Conservation (phyloP, 2,329 filamentous ascomycete genomes). For the Microcyclospora pomicola region DNA sequence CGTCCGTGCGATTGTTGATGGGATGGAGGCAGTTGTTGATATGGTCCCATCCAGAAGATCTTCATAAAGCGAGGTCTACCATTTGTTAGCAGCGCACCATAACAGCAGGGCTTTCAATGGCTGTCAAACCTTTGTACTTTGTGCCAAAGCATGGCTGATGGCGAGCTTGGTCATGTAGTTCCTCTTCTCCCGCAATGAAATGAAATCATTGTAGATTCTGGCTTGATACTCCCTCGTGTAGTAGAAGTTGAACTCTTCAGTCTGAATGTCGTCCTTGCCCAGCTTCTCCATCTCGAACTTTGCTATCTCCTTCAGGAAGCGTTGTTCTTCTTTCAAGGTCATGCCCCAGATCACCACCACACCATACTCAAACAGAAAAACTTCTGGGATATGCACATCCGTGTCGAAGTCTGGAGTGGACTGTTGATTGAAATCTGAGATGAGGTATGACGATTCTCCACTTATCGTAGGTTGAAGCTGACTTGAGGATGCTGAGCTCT, state of each 20-base stretch:
- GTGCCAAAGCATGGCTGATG: constrained; percentile 87
- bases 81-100: too few species aligned
- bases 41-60: constrained; percentile 90
- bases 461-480: neutral
- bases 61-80: constrained; percentile 81
- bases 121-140: constrained; percentile 68
- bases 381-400: constrained; percentile 77
- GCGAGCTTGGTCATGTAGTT: constrained; percentile 98
- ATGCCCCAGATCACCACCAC: constrained; percentile 98
- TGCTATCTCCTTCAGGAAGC: constrained; percentile 82
- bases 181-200: constrained; percentile 79
- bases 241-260: constrained; percentile 98
- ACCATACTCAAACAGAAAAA: constrained; percentile 94
- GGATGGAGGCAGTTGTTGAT: constrained; percentile 82
- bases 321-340: constrained; percentile 74
- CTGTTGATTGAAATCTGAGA: constrained; percentile 4
- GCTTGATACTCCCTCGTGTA: constrained; percentile 97
- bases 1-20: constrained; percentile 79
- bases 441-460: neutral
- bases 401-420: constrained; percentile 64
- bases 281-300: constrained; percentile 92
- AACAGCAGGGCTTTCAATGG: neutral
- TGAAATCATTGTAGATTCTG: constrained; percentile 98
- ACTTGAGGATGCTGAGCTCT: too few species aligned
- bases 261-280: constrained; percentile 75